Base-by-base conservation (phyloP, 2,329 filamentous ascomycete genomes). In the Ascocoryne sarcoides region DNA sequence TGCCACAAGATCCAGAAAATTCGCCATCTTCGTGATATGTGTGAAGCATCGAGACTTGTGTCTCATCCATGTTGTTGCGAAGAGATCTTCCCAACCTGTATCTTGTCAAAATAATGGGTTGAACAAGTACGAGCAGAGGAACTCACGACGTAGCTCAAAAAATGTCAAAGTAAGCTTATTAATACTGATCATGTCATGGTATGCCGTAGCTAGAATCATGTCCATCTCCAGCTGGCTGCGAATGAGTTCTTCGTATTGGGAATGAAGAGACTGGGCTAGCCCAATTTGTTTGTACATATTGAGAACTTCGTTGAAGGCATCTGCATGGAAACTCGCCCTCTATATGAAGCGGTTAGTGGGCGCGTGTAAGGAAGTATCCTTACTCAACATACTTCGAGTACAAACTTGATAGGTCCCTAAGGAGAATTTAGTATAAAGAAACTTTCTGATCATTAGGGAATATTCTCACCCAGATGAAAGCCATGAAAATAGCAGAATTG, bases 281-380 rank as follows among this genome's bases (percentile, higher is more conserved):
- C 62, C 60, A 36, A 66, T 61, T 3, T 53, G 46, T 39, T 62
- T 48, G 41, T 65, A 66, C 0, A 60, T 60, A 36, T 61, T 55
- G 2, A 65, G 43, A 2, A 65, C 35, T 4, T 48, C 49, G 17
- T 64, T 55, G 32, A 65, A 61, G 1, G 56, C 53, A 1, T 63
- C 32, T 34, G 4, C 59, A 2, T 44, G 21, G 34, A 51, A 56
- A 14, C 49, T 58, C 39, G 34, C 21, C 34, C 45, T 54, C 1
- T 59, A 54, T 36, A 59, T 54, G 45, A 50, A 35, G 10, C 4
- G 10, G 35, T 36, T 28, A 29, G 26, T 21, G 15, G 21, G 12
- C 16, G 16, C 5, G 16, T 19, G 33, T 12, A 33, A 39, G 17
- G 26, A 18, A 20, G 14, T 12, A 28, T 16, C 2, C 26, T 31